These are phyloP conservation scores for Powellomyces hirtus DNA, from an alignment of 192 early-diverging fungal genomes.

Conservation along the genomic window DNA sequence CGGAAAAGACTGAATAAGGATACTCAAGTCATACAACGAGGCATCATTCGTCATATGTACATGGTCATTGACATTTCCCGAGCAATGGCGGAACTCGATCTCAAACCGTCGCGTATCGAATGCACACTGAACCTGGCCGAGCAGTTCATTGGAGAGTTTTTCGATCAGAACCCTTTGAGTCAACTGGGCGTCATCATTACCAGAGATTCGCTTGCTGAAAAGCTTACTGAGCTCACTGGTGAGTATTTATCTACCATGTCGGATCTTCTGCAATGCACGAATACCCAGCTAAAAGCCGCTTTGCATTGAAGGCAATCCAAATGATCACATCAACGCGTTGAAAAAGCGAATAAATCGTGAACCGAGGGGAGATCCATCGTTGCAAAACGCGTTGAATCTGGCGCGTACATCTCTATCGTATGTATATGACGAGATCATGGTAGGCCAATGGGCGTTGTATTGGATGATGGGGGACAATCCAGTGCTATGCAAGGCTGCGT, in stretches of 20 bases:
- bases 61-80: slow-evolving; percentile 81
- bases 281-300: too few species aligned
- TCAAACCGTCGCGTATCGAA: slow-evolving; percentile 78
- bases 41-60: slow-evolving; percentile 69
- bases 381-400: slow-evolving; percentile 91
- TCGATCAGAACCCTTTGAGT: slow-evolving; percentile 94
- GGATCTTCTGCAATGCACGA: too few species aligned
- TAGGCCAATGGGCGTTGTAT: background rate
- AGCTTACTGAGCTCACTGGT: slow-evolving; percentile 80
- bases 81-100: slow-evolving; percentile 81
- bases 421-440: background rate
- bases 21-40: slow-evolving; percentile 38
- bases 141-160: slow-evolving; percentile 82
- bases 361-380: slow-evolving; percentile 78
- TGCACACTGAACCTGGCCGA: slow-evolving; percentile 63
- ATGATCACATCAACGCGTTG: slow-evolving; percentile 74
- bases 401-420: slow-evolving; percentile 66
- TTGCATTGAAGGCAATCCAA: slow-evolving; percentile 57
- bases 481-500: background rate
- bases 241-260: too few species aligned
- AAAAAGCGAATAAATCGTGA: slow-evolving; percentile 66
- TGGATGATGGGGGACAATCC: background rate
- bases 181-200: slow-evolving; percentile 82
- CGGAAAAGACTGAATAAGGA: slow-evolving; percentile 21
- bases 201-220: slow-evolving; percentile 82